Base-by-base conservation (phyloP, 768 basidiomycete species). In the Rhizopogon rudus region DNA sequence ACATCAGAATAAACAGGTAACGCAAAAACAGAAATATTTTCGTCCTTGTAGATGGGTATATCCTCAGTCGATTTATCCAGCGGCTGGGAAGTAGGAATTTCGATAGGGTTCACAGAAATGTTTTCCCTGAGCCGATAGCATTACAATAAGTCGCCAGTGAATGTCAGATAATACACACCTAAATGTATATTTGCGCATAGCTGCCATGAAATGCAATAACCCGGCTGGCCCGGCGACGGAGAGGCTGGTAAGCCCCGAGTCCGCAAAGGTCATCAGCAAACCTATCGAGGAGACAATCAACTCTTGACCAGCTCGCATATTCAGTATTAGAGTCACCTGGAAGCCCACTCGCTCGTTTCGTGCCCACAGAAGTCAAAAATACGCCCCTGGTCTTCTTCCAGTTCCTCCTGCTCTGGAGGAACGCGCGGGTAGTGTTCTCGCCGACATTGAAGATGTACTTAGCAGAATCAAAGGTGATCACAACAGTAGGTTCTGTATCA, bases 371-470 rank as follows among this genome's bases (percentile, higher is more conserved):
- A 1, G 86, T 88, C 58, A 93, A 72, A 69, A 97, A 95, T 8
- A 96, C 55, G 1, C 77, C 86, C 39, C 77, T 78, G 5, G 88
- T 76, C 60, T 82, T 87, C 65, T 78, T 82, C 79, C 90, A 81
- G 48, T 81, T 82, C 44, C 79, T 73, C 59, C 73, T 75, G 56
- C 82, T 82, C 71, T 93, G 87, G 14, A 86, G 70, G 65, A 88
- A 88, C 0, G 87, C 73, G 37, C 95, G 75, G 42, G 83, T 85
- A 1, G 87, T 84, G 56, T 87, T 88, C 69, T 97, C 93, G 7
- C 91, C 87, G 17, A 78, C 83, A 69, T 94, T 94, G 78, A 98
- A 93, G 40, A 95, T 77, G 61, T 94, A 98, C 61, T 91, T 88
- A 12, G 81, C 86, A 52, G 79, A 75, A 60, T 90, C 87, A 66